Percentiles rank a stretch among this genome's conserved stretches.
Evolutionary conservation across 176 grass and related monocot genomes (phyloP).

Genomic region (Carex scoparia): DNA sequence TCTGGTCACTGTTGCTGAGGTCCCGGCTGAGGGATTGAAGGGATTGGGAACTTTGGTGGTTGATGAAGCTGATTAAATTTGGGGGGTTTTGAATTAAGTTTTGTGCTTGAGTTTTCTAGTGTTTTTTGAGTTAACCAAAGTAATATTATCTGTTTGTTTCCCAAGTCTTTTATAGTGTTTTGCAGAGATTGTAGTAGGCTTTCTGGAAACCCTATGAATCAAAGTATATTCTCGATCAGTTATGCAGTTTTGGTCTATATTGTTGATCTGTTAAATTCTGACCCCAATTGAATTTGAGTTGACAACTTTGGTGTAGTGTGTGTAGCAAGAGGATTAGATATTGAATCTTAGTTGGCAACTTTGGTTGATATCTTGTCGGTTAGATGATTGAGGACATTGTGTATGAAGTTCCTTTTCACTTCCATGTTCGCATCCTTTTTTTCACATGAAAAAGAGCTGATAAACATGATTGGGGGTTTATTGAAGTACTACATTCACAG

Average conservation of each 20-base stretch:
- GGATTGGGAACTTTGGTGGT: slow-evolving; percentile 72
- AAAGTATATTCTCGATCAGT: slow-evolving; percentile 3
- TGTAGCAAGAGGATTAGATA: neutral
- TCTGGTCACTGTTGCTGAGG: slow-evolving; percentile 61
- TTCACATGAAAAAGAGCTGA: neutral
- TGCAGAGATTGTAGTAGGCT: slow-evolving; percentile 1
- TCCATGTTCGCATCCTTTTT: neutral
- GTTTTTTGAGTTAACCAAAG: slow-evolving; percentile 2
- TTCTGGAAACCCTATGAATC: slow-evolving; percentile 13
- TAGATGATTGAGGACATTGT: neutral
- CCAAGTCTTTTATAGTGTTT: neutral
- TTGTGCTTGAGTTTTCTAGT: neutral
- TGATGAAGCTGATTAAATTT: slow-evolving; percentile 55
- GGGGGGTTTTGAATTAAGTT: neutral
- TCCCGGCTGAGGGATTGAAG: slow-evolving; percentile 66
- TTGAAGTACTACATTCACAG: neutral
- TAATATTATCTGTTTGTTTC: neutral
- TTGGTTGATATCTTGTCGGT: neutral
- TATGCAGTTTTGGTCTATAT: neutral
- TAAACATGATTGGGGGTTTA: neutral
- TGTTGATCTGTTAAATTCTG: neutral
- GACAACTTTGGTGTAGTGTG: neutral
- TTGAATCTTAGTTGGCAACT: neutral
- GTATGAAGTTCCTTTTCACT: neutral
- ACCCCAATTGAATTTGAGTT: neutral